These are phyloP conservation scores for Xylaria arbuscula DNA, from an alignment of 2,329 filamentous ascomycete species.

Conservation along the genomic window DNA sequence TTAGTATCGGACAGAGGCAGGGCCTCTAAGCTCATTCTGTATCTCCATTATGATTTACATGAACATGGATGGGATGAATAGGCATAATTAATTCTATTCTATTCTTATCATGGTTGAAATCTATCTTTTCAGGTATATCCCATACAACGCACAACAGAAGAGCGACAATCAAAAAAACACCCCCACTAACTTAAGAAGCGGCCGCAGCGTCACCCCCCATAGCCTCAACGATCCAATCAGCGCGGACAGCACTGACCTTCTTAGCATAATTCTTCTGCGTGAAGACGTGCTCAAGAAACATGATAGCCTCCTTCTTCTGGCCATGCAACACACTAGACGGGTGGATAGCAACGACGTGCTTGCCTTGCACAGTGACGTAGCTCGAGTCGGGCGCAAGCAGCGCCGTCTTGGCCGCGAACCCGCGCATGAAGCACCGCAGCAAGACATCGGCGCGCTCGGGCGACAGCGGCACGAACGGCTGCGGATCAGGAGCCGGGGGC, in stretches of 20 bases:
- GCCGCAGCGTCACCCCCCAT: conserved; percentile 33
- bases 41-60: too few relatives aligned
- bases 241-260: conserved; percentile 71
- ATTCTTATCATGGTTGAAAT: too few relatives aligned
- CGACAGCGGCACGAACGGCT: conserved; percentile 65
- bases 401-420: conserved; percentile 71
- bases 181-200: conserved; percentile 12
- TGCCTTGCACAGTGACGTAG: conserved; percentile 69
- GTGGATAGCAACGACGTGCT: conserved; percentile 70
- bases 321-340: conserved; percentile 72
- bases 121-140: too few relatives aligned
- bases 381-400: conserved; percentile 69
- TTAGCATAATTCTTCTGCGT: conserved; percentile 75
- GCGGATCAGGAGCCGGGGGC: conserved; percentile 62
- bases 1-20: too few relatives aligned
- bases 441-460: conserved; percentile 66
- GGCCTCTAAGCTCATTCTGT: too few relatives aligned
- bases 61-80: too few relatives aligned
- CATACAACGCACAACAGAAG: neutral
- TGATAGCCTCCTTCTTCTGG: conserved; percentile 72
- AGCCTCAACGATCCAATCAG: conserved; percentile 67
- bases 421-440: conserved; percentile 70
- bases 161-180: neutral
- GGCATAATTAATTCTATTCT: too few relatives aligned
- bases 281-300: conserved; percentile 75